Conservation (phyloP, 1,284 basidiomycete species). For the Ceratobasidium sp. region DNA sequence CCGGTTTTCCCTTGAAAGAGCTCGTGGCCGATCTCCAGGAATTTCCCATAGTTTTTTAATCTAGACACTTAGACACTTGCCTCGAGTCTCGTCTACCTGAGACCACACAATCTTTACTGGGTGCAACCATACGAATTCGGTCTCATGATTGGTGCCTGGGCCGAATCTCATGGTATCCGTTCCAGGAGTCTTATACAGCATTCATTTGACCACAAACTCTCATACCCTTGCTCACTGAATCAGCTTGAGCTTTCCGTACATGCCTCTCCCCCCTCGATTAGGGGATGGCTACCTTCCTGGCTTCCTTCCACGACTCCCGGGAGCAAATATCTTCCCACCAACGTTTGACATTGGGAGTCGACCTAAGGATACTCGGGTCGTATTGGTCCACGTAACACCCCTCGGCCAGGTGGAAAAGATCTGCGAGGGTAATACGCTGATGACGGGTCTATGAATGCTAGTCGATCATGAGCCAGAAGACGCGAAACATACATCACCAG, state of each 20-base stretch:
- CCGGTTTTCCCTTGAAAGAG: too few relatives aligned
- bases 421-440: slow-evolving; percentile 61
- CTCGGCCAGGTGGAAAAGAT: slow-evolving; percentile 68
- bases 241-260: background rate
- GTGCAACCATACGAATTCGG: too few relatives aligned
- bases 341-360: slow-evolving; percentile 5
- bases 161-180: too few relatives aligned
- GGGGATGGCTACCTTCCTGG: too few relatives aligned
- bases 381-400: slow-evolving; percentile 54
- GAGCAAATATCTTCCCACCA: slow-evolving; percentile 40
- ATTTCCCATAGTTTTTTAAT: too few relatives aligned
- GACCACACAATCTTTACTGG: too few relatives aligned
- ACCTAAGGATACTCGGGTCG: slow-evolving; percentile 51
- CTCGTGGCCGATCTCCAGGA: too few relatives aligned
- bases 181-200: too few relatives aligned
- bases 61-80: too few relatives aligned
- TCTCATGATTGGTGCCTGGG: too few relatives aligned
- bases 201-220: background rate
- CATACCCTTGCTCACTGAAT: background rate
- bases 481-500: slow-evolving; percentile 61
- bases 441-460: background rate
- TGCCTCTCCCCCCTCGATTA: background rate
- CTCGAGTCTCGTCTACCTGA: too few relatives aligned
- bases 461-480: background rate
- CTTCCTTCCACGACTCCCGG: slow-evolving; percentile 59